phyloP scores from a whole-genome alignment of 2,329 filamentous ascomycete genomes.

The Grosmannia huntii region DNA sequence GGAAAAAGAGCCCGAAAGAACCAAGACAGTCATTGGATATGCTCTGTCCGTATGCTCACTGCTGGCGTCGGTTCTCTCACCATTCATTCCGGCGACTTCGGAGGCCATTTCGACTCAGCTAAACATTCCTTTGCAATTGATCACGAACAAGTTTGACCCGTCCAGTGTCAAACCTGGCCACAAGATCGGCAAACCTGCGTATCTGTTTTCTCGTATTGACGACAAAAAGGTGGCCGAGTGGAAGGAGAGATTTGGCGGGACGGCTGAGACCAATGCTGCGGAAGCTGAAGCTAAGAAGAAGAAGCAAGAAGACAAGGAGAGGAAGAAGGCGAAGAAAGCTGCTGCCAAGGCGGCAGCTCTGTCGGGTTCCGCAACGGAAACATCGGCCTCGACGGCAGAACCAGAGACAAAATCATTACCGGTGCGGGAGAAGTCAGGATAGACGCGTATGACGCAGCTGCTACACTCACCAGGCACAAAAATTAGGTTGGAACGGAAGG shows the following conservation, averaged over 20 bases:
- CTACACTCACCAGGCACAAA: not conserved
- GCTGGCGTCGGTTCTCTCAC: slow-evolving; percentile 63
- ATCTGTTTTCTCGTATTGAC: slow-evolving; percentile 58
- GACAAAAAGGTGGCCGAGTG: slow-evolving; percentile 60
- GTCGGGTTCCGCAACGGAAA: slow-evolving; percentile 5
- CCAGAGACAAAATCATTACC: slow-evolving; percentile 16
- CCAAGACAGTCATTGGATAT: slow-evolving; percentile 54
- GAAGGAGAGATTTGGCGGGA: slow-evolving; percentile 47
- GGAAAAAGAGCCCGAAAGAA: slow-evolving; percentile 39
- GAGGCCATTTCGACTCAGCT: slow-evolving; percentile 68
- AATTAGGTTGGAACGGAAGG: not conserved
- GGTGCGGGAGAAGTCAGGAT: slow-evolving; percentile 18
- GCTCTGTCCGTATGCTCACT: slow-evolving; percentile 76
- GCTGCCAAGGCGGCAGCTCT: slow-evolving; percentile 14
- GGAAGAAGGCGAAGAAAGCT: slow-evolving; percentile 18
- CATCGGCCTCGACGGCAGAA: slow-evolving; percentile 2
- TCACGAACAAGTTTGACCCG: slow-evolving; percentile 53
- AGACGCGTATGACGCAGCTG: not conserved
- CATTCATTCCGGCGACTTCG: slow-evolving; percentile 75
- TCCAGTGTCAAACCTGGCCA: slow-evolving; percentile 57
- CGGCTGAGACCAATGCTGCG: slow-evolving; percentile 15
- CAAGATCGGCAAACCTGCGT: slow-evolving; percentile 50
- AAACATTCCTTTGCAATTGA: slow-evolving; percentile 36
- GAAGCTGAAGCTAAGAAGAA: slow-evolving; percentile 19
- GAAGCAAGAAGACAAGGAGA: slow-evolving; percentile 19